phyloP scores from a whole-genome alignment of 371 early-diverging fungal genomes.

The Mucor velutinosus region DNA sequence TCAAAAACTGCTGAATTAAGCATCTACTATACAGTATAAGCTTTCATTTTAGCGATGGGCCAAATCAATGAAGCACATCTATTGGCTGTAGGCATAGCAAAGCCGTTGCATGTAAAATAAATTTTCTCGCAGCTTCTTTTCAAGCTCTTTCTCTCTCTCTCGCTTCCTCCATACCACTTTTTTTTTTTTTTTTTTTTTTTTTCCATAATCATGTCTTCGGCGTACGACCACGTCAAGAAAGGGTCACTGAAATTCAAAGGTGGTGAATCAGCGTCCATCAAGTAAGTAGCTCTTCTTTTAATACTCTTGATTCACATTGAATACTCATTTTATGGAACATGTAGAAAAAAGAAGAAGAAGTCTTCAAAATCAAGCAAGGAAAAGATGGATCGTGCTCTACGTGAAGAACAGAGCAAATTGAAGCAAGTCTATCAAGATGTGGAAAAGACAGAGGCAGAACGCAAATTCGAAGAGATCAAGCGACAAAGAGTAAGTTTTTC shows the following conservation, averaged over 20 bases:
- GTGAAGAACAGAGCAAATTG: constrained; percentile 17
- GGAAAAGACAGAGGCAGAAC: constrained; percentile 65
- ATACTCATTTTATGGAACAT: background rate
- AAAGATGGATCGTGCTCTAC: constrained; percentile 45
- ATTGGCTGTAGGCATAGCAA: background rate
- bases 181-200: background rate
- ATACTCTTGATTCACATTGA: background rate
- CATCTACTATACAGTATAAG: no score
- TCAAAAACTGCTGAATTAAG: no score
- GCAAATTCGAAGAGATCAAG: constrained; percentile 63
- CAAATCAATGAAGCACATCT: background rate
- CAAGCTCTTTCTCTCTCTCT: no score
- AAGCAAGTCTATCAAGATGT: constrained; percentile 22
- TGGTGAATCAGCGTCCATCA: constrained; percentile 52
- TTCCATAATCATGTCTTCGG: constrained; percentile 22
- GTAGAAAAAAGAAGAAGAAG: constrained; percentile 58
- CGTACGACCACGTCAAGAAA: constrained; percentile 57
- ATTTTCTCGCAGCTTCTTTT: background rate
- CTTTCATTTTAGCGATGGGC: no score
- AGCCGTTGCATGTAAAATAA: no score
- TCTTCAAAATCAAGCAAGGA: constrained; percentile 49
- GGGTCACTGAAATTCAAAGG: constrained; percentile 66
- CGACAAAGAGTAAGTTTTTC: constrained; percentile 52
- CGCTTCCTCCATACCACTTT: no score
- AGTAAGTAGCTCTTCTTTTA: constrained; percentile 31